Evolutionary conservation across 2,329 filamentous ascomycete genomes (phyloP).

Genomic region (Colletotrichum cordylinicola): DNA sequence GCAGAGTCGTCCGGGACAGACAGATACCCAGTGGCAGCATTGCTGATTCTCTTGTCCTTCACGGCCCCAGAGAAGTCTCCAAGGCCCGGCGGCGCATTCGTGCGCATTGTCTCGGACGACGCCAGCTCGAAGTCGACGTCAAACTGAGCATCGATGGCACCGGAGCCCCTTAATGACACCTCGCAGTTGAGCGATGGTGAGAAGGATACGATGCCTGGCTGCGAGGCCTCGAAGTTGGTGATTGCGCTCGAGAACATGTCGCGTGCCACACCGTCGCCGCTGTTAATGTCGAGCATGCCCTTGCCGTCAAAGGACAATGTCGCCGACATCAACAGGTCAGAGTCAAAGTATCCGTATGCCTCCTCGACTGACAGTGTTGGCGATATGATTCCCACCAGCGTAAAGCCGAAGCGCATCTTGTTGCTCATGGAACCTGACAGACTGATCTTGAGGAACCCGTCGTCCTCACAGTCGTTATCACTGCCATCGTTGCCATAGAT

Average conservation of each 20-base stretch:
- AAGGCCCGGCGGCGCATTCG: background rate
- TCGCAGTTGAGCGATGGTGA: background rate
- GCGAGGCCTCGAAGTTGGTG: background rate
- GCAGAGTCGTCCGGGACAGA: background rate
- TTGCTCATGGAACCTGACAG: background rate
- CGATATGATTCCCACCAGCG: background rate
- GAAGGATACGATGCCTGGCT: background rate
- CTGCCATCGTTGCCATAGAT: background rate
- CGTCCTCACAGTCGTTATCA: background rate
- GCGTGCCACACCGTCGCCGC: background rate
- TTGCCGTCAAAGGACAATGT: background rate
- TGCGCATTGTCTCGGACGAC: background rate
- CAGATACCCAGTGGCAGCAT: background rate
- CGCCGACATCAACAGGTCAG: background rate
- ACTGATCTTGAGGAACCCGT: background rate
- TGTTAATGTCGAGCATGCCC: background rate
- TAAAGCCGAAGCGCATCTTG: background rate
- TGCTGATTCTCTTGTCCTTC: background rate
- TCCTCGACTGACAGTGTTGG: background rate
- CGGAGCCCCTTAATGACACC: background rate
- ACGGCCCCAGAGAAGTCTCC: background rate
- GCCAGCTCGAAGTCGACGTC: background rate
- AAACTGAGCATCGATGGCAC: background rate
- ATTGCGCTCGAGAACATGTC: background rate
- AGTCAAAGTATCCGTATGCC: background rate